phyloP scores from a whole-genome alignment of 2,329 filamentous ascomycete genomes.

The Microcyclosporella mali region DNA sequence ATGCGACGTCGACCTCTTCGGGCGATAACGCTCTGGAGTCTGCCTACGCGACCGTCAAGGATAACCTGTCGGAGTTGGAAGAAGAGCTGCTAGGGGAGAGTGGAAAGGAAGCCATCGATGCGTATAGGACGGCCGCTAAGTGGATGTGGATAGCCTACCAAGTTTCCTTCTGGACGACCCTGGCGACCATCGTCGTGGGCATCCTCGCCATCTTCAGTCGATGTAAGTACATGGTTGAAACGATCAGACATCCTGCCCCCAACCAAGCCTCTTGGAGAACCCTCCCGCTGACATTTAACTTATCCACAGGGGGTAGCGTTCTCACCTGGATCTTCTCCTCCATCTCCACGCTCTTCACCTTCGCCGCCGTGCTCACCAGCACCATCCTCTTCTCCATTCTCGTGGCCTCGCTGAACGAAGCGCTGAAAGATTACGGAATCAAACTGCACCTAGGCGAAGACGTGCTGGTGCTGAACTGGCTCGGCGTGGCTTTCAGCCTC shows the following conservation, averaged over 20 bases:
- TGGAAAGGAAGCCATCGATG: slow-evolving; percentile 60
- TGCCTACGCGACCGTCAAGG: slow-evolving; percentile 43
- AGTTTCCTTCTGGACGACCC: slow-evolving; percentile 63
- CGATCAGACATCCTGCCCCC: too few species aligned
- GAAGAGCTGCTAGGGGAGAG: slow-evolving; percentile 54
- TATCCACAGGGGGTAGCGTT: slow-evolving; percentile 57
- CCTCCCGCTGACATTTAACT: too few species aligned
- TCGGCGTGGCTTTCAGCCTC: slow-evolving; percentile 70
- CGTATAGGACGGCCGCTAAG: slow-evolving; percentile 65
- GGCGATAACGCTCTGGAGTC: slow-evolving; percentile 28
- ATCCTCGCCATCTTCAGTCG: slow-evolving; percentile 78
- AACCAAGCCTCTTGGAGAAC: too few species aligned
- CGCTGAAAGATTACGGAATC: slow-evolving; percentile 67
- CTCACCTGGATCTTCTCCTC: slow-evolving; percentile 70
- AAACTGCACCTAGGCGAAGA: slow-evolving; percentile 58
- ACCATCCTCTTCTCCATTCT: slow-evolving; percentile 69
- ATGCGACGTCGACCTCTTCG: slow-evolving; percentile 21
- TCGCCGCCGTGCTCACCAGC: slow-evolving; percentile 64
- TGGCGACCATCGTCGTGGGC: slow-evolving; percentile 67
- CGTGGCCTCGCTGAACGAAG: slow-evolving; percentile 59
- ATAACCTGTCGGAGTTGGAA: slow-evolving; percentile 38
- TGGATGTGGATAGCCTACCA: slow-evolving; percentile 71
- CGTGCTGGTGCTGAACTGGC: slow-evolving; percentile 70
- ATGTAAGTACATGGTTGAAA: too few species aligned
- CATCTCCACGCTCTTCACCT: slow-evolving; percentile 49